phyloP scores from a whole-genome alignment of 2,329 filamentous ascomycete species.

The Lecanicillium sp. region DNA sequence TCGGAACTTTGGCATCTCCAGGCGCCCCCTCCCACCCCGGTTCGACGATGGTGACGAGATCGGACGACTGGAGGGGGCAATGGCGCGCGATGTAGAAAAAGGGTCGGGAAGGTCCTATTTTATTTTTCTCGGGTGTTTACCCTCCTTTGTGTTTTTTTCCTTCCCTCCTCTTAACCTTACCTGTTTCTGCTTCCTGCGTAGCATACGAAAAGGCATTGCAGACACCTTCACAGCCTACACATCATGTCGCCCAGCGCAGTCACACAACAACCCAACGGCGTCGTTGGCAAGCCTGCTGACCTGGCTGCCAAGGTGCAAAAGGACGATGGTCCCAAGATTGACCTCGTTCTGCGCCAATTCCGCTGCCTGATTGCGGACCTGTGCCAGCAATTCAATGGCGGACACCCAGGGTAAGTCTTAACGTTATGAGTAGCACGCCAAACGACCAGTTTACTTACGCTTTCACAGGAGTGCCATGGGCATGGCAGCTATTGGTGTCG shows the following conservation, averaged over 20 bases:
- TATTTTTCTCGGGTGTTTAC: no score
- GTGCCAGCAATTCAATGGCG: conserved; percentile 62
- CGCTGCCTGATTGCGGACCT: conserved; percentile 58
- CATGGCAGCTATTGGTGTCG: conserved; percentile 54
- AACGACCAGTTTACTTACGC: not conserved
- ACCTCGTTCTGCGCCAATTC: conserved; percentile 52
- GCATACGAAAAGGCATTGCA: no score
- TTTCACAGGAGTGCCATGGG: conserved; percentile 38
- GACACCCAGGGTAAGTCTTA: conserved; percentile 54
- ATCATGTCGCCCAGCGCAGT: conserved; percentile 1
- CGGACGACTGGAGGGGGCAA: no score
- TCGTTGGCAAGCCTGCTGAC: conserved; percentile 25
- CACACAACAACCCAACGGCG: not conserved
- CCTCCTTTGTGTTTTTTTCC: no score
- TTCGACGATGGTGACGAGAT: no score
- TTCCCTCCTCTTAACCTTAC: no score
- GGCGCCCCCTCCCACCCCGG: no score
- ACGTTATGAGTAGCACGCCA: not conserved
- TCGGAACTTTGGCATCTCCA: no score
- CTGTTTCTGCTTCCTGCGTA: no score
- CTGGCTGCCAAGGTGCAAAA: conserved; percentile 4
- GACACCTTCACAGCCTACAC: no score
- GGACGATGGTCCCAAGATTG: conserved; percentile 17
- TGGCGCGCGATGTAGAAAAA: no score
- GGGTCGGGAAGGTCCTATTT: no score